Evolutionary conservation across 2,329 filamentous ascomycete genomes (phyloP).

Genomic region (Pestalotiopsis sp.): DNA sequence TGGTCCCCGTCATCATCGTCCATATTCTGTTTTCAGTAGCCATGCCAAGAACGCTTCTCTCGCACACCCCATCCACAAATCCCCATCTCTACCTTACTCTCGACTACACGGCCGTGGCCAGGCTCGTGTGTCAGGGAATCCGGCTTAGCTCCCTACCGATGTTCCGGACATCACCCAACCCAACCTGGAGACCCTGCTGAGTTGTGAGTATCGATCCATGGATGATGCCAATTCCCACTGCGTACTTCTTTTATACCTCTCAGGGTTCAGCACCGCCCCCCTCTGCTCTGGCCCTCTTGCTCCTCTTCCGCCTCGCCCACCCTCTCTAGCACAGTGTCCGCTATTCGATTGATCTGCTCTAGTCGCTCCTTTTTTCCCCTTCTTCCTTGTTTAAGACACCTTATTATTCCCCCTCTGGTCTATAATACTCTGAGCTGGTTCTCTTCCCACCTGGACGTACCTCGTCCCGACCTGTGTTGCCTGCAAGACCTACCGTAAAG

Average conservation of each 20-base stretch:
- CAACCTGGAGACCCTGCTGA: constrained; percentile 43
- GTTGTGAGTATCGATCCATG: constrained; percentile 34
- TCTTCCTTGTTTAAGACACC: constrained; percentile 30
- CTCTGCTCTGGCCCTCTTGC: constrained; percentile 37
- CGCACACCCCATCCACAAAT: constrained; percentile 30
- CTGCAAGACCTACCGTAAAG: constrained; percentile 38
- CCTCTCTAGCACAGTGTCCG: constrained; percentile 37
- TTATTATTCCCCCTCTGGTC: constrained; percentile 43
- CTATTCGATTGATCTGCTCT: constrained; percentile 31
- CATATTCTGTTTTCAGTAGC: constrained; percentile 31
- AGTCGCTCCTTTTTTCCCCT: constrained; percentile 53
- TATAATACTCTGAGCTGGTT: constrained; percentile 58
- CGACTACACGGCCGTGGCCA: constrained; percentile 32
- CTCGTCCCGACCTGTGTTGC: constrained; percentile 32
- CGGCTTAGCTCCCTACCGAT: constrained; percentile 53
- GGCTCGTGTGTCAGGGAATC: constrained; percentile 48
- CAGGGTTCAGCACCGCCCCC: constrained; percentile 52
- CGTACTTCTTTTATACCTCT: constrained; percentile 54
- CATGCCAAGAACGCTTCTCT: constrained; percentile 38
- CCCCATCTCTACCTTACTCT: constrained; percentile 17
- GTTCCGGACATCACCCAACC: constrained; percentile 46
- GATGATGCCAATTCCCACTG: constrained; percentile 42
- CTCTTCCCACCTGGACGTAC: constrained; percentile 46
- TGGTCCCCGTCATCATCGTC: constrained; percentile 26
- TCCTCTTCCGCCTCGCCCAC: constrained; percentile 47